Evolutionary conservation across 441 rosid species (phyloP).

Genomic region (Euphorbia celastroides): DNA sequence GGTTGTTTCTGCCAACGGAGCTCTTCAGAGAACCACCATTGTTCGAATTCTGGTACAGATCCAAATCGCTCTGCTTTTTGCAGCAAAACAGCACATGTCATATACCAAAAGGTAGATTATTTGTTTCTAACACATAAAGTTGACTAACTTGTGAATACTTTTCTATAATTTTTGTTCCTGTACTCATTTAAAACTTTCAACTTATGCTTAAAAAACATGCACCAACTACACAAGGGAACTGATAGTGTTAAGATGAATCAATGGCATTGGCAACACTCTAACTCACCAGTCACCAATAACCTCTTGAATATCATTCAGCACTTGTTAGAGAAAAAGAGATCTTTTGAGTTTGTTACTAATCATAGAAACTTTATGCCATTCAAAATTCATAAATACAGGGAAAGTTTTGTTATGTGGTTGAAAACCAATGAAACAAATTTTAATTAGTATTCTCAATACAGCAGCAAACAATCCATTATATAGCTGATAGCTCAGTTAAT

Average conservation of each 20-base stretch:
- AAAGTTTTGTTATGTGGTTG: background rate
- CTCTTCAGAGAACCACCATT: slow-evolving; percentile 34
- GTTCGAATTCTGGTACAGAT: slow-evolving; percentile 40
- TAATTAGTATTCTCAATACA: background rate
- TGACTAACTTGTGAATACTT: background rate
- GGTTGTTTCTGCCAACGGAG: slow-evolving; percentile 32
- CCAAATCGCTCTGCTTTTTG: slow-evolving; percentile 68
- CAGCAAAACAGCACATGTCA: slow-evolving; percentile 8
- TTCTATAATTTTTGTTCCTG: background rate
- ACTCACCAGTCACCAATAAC: background rate
- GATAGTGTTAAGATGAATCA: background rate
- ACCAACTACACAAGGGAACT: background rate
- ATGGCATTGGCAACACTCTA: no score
- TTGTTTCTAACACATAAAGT: background rate
- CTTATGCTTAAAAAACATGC: background rate
- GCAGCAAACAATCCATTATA: background rate
- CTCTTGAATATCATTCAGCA: background rate
- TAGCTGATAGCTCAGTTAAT: background rate
- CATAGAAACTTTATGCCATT: background rate
- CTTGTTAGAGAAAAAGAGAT: background rate
- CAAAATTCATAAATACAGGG: background rate
- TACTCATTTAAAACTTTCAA: background rate
- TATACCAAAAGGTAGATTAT: slow-evolving; percentile 9
- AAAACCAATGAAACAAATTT: background rate
- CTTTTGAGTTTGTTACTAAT: background rate